Percentiles rank a stretch among this genome's conserved stretches.
Conservation (phyloP, 2,329 filamentous ascomycete genomes). For the Zymoseptoria pseudotritici region DNA sequence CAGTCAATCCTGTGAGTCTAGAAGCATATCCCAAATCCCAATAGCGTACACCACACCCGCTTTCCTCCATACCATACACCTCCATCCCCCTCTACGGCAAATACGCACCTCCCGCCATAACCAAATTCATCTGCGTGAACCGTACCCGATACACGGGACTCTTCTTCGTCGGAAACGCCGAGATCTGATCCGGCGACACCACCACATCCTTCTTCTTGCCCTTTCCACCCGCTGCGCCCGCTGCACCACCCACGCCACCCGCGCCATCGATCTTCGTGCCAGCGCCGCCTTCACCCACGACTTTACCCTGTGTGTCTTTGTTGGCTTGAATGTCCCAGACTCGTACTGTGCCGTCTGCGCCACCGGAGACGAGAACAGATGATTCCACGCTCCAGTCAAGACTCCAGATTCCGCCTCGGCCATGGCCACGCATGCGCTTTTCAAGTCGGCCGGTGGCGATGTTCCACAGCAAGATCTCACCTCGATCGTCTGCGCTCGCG, state of each 20-base stretch:
- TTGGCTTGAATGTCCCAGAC: constrained; percentile 79
- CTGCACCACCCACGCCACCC: constrained; percentile 10
- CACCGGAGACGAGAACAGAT: constrained; percentile 79
- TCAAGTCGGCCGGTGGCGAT: constrained; percentile 75
- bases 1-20: neutral
- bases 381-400: constrained; percentile 91
- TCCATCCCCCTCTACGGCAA: constrained; percentile 36
- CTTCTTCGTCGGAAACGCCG: constrained; percentile 91
- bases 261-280: constrained; percentile 45
- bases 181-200: constrained; percentile 88
- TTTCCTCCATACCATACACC: neutral
- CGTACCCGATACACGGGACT: constrained; percentile 87
- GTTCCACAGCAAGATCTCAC: constrained; percentile 92
- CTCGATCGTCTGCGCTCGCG: constrained; percentile 82
- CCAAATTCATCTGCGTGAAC: constrained; percentile 92
- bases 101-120: constrained; percentile 72
- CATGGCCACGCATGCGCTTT: constrained; percentile 91
- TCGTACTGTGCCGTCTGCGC: constrained; percentile 85
- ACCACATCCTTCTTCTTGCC: constrained; percentile 76
- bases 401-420: constrained; percentile 87
- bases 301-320: constrained; percentile 37
- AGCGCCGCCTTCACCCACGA: constrained; percentile 42
- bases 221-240: constrained; percentile 48
- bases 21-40: neutral
- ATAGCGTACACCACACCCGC: neutral